Percentiles rank a stretch among this genome's conserved stretches.
phyloP scores from a whole-genome alignment of 805 yeast species.

The Torulaspora delbrueckii region DNA sequence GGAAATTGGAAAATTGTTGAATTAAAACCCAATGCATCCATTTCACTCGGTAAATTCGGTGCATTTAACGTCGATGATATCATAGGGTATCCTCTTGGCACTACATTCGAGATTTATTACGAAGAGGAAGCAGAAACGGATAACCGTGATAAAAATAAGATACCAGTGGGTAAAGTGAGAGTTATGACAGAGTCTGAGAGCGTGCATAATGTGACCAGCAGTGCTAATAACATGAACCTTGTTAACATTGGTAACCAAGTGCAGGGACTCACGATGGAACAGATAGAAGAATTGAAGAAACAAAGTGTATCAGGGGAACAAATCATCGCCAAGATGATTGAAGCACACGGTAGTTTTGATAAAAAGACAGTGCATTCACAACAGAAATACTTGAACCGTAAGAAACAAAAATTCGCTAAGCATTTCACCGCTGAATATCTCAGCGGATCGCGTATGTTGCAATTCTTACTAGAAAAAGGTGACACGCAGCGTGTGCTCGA shows the following conservation, averaged over 20 bases:
- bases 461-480: conserved; percentile 74
- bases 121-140: conserved; percentile 20
- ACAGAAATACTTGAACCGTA: conserved; percentile 85
- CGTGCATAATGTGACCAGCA: conserved; percentile 35
- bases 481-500: conserved; percentile 63
- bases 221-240: conserved; percentile 62
- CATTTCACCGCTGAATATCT: conserved; percentile 78
- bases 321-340: conserved; percentile 75
- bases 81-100: conserved; percentile 80
- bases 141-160: conserved; percentile 3
- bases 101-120: conserved; percentile 76
- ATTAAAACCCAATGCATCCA: conserved; percentile 51
- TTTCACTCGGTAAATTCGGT: conserved; percentile 90
- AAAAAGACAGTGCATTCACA: conserved; percentile 87
- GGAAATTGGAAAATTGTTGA: conserved; percentile 70
- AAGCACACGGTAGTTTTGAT: conserved; percentile 79
- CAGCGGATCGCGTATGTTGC: conserved; percentile 63
- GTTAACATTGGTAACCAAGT: conserved; percentile 62
- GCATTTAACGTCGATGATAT: conserved; percentile 68
- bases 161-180: conserved; percentile 10
- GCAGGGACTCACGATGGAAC: conserved; percentile 71
- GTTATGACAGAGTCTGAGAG: conserved; percentile 20
- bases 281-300: conserved; percentile 77
- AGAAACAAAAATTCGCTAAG: conserved; percentile 84
- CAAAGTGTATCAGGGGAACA: conserved; percentile 67